Evolutionary conservation across 768 basidiomycete species (phyloP).

Genomic region (Podaxis pistillaris): DNA sequence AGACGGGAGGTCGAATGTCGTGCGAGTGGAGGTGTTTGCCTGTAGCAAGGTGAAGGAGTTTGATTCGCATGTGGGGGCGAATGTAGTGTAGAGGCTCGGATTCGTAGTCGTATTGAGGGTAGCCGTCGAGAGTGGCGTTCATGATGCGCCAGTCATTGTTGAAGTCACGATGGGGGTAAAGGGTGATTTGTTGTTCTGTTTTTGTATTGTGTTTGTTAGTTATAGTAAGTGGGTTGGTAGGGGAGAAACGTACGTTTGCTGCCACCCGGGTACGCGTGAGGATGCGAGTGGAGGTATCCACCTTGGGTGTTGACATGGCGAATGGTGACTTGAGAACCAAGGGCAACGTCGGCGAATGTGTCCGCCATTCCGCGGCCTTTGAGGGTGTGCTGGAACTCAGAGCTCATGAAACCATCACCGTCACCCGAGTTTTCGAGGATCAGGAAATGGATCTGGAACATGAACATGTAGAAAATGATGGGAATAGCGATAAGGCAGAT

Average conservation of each 20-base stretch:
- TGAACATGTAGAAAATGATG: constrained; percentile 87
- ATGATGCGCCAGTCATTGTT: constrained; percentile 92
- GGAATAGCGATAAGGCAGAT: constrained; percentile 88
- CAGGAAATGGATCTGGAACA: constrained; percentile 95
- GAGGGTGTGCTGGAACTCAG: constrained; percentile 96
- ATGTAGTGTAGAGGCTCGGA: constrained; percentile 60
- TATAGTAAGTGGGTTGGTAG: not conserved
- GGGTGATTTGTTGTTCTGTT: constrained; percentile 94
- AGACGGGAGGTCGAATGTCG: constrained; percentile 90
- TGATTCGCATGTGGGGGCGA: constrained; percentile 66
- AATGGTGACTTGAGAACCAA: constrained; percentile 81
- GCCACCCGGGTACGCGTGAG: constrained; percentile 86
- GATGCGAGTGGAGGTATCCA: constrained; percentile 96
- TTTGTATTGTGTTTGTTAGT: not conserved
- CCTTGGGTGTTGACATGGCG: constrained; percentile 97
- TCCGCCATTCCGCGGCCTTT: constrained; percentile 88
- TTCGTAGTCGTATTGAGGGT: constrained; percentile 42
- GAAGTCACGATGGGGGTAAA: constrained; percentile 98
- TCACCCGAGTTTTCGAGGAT: constrained; percentile 90
- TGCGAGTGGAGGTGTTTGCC: constrained; percentile 92
- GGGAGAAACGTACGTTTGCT: constrained; percentile 64
- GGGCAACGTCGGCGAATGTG: constrained; percentile 89
- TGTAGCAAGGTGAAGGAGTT: constrained; percentile 76
- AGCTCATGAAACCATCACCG: constrained; percentile 99
- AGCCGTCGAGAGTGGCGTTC: constrained; percentile 60